Conservation (phyloP, 371 early-diverging fungal genomes). For the Apophysomyces elegans region DNA sequence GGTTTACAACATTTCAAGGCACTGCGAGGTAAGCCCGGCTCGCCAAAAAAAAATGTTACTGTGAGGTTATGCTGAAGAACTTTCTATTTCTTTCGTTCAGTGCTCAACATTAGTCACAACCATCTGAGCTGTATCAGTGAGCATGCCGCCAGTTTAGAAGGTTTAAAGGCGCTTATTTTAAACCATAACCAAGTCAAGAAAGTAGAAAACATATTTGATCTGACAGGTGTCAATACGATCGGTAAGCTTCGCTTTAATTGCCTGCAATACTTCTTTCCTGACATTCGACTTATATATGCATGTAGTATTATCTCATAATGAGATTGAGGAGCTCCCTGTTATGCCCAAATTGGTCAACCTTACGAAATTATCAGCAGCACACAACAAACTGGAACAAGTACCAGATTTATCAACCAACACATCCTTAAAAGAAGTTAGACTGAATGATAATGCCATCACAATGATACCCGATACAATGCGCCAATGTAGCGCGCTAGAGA, state of each 20-base stretch:
- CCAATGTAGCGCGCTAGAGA: conserved; percentile 60
- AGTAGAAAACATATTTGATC: conserved; percentile 65
- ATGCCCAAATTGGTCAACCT: conserved; percentile 62
- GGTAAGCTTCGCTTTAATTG: conserved; percentile 35
- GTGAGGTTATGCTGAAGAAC: neutral
- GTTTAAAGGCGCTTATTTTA: conserved; percentile 83
- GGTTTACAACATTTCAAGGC: conserved; percentile 64
- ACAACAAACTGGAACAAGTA: conserved; percentile 70
- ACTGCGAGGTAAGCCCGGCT: conserved; percentile 59
- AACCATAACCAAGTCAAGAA: conserved; percentile 74
- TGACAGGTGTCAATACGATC: conserved; percentile 73
- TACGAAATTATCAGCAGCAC: conserved; percentile 77
- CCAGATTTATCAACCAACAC: conserved; percentile 68
- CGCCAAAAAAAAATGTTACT: neutral
- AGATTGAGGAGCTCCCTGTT: conserved; percentile 61
- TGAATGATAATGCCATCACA: conserved; percentile 78
- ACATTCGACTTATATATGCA: neutral
- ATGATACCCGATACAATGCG: conserved; percentile 67
- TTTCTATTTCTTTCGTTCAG: conserved; percentile 24
- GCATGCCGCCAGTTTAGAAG: conserved; percentile 57
- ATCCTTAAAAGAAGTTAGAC: conserved; percentile 71
- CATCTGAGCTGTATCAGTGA: conserved; percentile 65
- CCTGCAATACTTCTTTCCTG: neutral
- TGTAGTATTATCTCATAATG: conserved; percentile 81
- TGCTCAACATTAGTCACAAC: conserved; percentile 80